Percentiles rank a stretch among this genome's conserved stretches.
These are phyloP conservation scores for Puccinia triticina DNA, from an alignment of 1,284 basidiomycete species.

Conservation along the genomic window DNA sequence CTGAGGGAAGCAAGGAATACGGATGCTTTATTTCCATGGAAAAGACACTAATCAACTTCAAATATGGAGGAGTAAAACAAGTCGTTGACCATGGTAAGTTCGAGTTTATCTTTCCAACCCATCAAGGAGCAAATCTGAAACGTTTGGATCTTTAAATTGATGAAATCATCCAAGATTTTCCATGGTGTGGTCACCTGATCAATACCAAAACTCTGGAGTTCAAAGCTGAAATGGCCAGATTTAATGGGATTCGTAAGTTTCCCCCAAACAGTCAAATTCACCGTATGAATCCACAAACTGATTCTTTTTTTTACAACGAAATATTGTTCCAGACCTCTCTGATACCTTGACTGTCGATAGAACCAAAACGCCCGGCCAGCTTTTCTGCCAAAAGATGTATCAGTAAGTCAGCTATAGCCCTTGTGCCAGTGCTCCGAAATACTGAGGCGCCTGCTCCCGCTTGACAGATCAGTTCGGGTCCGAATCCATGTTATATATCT, in stretches of 20 bases:
- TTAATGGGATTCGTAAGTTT: slow-evolving; percentile 49
- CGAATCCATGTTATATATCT: slow-evolving; percentile 74
- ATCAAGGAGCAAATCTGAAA: neutral
- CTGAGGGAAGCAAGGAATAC: slow-evolving; percentile 80
- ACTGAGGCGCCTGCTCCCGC: slow-evolving; percentile 57
- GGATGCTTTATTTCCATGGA: slow-evolving; percentile 85
- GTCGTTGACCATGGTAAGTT: slow-evolving; percentile 57
- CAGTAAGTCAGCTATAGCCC: slow-evolving; percentile 6
- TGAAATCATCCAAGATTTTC: slow-evolving; percentile 53
- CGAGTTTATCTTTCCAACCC: neutral
- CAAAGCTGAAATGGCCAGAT: slow-evolving; percentile 56
- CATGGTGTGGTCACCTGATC: slow-evolving; percentile 59
- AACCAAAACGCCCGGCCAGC: slow-evolving; percentile 30
- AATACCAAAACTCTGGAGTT: slow-evolving; percentile 55
- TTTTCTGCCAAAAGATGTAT: slow-evolving; percentile 46
- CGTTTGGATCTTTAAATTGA: neutral
- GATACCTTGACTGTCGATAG: slow-evolving; percentile 49
- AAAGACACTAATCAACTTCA: slow-evolving; percentile 87
- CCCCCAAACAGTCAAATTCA: neutral
- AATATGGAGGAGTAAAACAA: slow-evolving; percentile 63
- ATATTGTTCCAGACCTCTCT: slow-evolving; percentile 11
- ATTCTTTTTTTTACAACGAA: neutral
- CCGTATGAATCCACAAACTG: neutral
- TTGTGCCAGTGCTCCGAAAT: slow-evolving; percentile 3
- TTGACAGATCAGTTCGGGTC: slow-evolving; percentile 65